These are phyloP conservation scores for Coemansia sp. DNA, from an alignment of 192 early-diverging fungal species.

Conservation along the genomic window DNA sequence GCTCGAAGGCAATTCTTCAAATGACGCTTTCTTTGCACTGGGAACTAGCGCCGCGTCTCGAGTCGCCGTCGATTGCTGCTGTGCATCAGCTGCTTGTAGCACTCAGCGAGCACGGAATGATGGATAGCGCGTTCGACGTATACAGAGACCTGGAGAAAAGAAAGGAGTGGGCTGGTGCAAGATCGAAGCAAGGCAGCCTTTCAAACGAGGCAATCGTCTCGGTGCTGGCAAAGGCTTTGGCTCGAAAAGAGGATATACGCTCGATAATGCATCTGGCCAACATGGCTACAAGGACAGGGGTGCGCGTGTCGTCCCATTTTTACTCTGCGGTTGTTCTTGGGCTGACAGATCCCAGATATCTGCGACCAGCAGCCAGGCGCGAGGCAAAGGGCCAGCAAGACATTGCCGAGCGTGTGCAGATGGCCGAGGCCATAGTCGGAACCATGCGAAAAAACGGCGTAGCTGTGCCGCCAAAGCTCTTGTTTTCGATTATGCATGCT, in stretches of 20 bases:
- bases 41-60: conserved; percentile 21
- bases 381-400: not conserved
- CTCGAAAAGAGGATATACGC: conserved; percentile 15
- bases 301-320: conserved; percentile 9
- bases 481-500: conserved; percentile 25
- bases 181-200: not conserved
- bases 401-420: conserved; percentile 2
- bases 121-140: conserved; percentile 12
- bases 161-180: not conserved
- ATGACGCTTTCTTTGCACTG: conserved; percentile 23
- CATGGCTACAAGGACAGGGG: not conserved
- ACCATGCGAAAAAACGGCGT: conserved; percentile 16
- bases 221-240: conserved; percentile 19
- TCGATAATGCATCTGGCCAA: conserved; percentile 21
- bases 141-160: conserved; percentile 22
- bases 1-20: not conserved
- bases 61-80: conserved; percentile 21
- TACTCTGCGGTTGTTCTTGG: conserved; percentile 39
- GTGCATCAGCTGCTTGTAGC: conserved; percentile 23
- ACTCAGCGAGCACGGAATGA: conserved; percentile 7
- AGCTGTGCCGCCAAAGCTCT: conserved; percentile 14
- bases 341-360: conserved; percentile 6
- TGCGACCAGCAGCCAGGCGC: not conserved
- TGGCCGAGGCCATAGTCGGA: conserved; percentile 22
- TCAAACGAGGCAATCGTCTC: conserved; percentile 19